Conservation (phyloP, 768 basidiomycete species). For the Artomyces pyxidatus region DNA sequence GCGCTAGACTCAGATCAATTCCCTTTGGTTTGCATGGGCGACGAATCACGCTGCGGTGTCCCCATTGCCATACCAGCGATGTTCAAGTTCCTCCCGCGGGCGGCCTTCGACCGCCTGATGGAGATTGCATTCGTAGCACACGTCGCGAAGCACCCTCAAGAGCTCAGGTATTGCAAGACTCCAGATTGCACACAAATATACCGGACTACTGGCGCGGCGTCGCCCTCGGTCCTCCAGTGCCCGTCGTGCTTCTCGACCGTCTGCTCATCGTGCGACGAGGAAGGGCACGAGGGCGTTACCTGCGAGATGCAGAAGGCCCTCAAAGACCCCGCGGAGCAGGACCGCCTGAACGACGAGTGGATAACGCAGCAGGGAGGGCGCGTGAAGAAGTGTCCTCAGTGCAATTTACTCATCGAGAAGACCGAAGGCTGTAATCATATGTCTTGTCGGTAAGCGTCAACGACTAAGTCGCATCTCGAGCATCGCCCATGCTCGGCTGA, state of each 20-base stretch:
- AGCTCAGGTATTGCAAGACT: conserved; percentile 20
- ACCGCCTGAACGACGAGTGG: conserved; percentile 34
- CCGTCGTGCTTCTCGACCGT: conserved; percentile 44
- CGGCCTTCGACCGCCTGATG: conserved; percentile 14
- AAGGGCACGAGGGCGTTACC: conserved; percentile 43
- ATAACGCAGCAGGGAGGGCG: conserved; percentile 18
- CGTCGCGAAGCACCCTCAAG: conserved; percentile 16
- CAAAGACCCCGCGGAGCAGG: conserved; percentile 32
- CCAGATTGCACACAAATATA: conserved; percentile 24
- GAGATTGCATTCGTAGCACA: conserved; percentile 16
- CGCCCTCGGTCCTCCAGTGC: conserved; percentile 23
- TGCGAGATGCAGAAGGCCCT: conserved; percentile 33
- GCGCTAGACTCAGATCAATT: conserved; percentile 29
- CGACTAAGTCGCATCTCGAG: background rate
- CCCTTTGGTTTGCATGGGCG: conserved; percentile 23
- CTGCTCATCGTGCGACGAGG: conserved; percentile 41
- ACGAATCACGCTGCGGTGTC: conserved; percentile 14
- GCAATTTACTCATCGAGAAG: conserved; percentile 39
- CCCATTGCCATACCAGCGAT: conserved; percentile 16
- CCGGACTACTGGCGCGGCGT: conserved; percentile 16
- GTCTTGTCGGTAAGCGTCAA: conserved; percentile 34
- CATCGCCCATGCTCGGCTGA: background rate
- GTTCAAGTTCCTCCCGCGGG: conserved; percentile 11
- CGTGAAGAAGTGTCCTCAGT: conserved; percentile 40
- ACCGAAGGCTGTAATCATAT: conserved; percentile 50